Base-by-base conservation (phyloP, 2,329 filamentous ascomycete species). In the Colletotrichum caudatum region DNA sequence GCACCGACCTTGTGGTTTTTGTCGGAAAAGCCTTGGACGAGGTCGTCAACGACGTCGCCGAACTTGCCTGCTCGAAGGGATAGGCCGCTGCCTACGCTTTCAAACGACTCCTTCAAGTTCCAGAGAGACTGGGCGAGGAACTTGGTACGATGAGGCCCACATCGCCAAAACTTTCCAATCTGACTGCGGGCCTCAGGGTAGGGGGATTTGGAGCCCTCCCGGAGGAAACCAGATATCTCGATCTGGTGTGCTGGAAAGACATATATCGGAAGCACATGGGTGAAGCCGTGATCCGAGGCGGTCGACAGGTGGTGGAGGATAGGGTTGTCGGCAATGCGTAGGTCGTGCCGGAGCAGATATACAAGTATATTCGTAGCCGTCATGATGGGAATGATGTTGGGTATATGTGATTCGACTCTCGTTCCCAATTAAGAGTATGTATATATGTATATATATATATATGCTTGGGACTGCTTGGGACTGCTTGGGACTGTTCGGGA, bases 291-390 rank as follows among this genome's bases (percentile, higher is more conserved):
- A 29, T 85, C 80, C 23, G 81, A 80, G 78, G 71, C 80, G 74
- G 82, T 88, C 70, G 82, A 82, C 61, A 87, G 83, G 76, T 81
- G 86, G 77, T 93, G 85, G 26, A 95, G 86, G 53, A 94, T 85
- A 0, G 92, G 92, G 76, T 95, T 95, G 80, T 95, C 93, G 37
- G 88, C 85, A 35, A 93, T 84, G 72, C 93, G 91, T 26, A 94
- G 84, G 78, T 95, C 93, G 75, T 91, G 89, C 56, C 93, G 89
- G 46, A 95, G 80, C 29, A 95, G 79, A 77, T 94, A 94, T 66
- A 95, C 84, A 63, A 94, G 82, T 33, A 93, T 84, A 41, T 86
- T 88, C 41, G 76, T 77, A 48, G 77, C 74, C 57, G 78, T 71
- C 82, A 83, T 83, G 51, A 53, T 74, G 67, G 39, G 39, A 23